These are phyloP conservation scores for Bonia amplexicaulis DNA, from an alignment of 176 grass and related monocot species.

Conservation along the genomic window DNA sequence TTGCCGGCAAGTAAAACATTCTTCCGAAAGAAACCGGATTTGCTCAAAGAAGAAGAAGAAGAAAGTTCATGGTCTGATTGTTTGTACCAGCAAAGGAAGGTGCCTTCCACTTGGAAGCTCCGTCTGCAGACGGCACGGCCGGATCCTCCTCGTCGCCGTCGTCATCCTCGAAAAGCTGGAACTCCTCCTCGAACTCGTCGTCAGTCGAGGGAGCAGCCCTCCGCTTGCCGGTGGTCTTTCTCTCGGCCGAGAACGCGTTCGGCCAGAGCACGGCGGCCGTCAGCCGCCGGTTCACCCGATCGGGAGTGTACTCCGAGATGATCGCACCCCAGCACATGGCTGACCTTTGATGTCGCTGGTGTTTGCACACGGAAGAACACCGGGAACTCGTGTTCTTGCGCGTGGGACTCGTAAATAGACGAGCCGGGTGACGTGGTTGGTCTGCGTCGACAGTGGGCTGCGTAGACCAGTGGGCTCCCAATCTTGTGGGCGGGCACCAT, in stretches of 20 bases:
- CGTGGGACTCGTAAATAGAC: not conserved
- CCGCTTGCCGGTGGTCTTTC: not conserved
- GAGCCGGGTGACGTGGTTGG: not conserved
- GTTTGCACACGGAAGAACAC: too few species aligned
- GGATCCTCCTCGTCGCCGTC: not conserved
- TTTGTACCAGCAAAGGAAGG: slow-evolving; percentile 2
- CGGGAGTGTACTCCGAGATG: slow-evolving; percentile 15
- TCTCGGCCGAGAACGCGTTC: not conserved
- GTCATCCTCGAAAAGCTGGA: not conserved
- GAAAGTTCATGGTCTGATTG: not conserved
- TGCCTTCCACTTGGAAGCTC: not conserved
- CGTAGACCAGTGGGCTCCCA: not conserved
- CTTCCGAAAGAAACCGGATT: not conserved
- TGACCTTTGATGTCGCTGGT: not conserved
- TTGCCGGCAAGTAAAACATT: not conserved
- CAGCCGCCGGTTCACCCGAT: slow-evolving; percentile 9
- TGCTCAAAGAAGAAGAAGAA: not conserved
- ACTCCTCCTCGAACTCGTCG: slow-evolving; percentile 13
- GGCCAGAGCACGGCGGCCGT: slow-evolving; percentile 28
- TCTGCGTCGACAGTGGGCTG: not conserved
- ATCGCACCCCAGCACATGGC: slow-evolving; percentile 58
- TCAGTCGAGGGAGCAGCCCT: not conserved
- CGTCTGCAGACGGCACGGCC: not conserved
- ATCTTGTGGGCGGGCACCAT: slow-evolving; percentile 24
- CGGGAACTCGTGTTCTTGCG: not conserved